Conservation (phyloP, 148 eudicot species). For the Salicornia ramosissima region DNA sequence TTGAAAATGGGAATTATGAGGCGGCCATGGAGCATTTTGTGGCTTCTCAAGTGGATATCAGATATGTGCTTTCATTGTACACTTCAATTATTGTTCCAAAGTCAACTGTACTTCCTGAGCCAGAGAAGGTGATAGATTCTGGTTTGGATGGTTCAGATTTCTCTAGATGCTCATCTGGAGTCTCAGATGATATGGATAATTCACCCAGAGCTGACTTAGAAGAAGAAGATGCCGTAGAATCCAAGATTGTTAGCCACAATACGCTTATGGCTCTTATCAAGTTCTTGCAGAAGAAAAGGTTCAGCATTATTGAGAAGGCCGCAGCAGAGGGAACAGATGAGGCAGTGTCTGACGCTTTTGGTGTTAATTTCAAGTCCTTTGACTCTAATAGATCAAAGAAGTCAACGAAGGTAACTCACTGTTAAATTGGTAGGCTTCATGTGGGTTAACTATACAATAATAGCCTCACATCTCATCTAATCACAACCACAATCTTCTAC, state of each 20-base stretch:
- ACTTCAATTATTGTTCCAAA: constrained; percentile 80
- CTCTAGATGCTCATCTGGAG: constrained; percentile 69
- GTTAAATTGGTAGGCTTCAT: not conserved
- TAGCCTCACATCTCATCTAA: not conserved
- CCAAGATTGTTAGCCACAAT: constrained; percentile 90
- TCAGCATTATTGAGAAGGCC: constrained; percentile 72
- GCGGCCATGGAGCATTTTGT: constrained; percentile 96
- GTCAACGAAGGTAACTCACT: constrained; percentile 57
- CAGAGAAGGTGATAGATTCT: constrained; percentile 67
- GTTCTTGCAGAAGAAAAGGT: constrained; percentile 89
- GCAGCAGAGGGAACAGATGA: constrained; percentile 96
- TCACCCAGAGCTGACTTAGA: constrained; percentile 47
- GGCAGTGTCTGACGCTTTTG: constrained; percentile 90
- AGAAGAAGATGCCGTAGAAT: constrained; percentile 64
- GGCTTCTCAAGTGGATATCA: constrained; percentile 93
- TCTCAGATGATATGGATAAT: constrained; percentile 88
- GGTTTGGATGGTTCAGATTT: constrained; percentile 56
- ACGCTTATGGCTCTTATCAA: constrained; percentile 89
- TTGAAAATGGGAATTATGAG: constrained; percentile 95
- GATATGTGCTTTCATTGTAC: constrained; percentile 84
- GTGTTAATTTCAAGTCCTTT: constrained; percentile 53
- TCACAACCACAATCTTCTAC: not conserved
- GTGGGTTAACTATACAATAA: not conserved
- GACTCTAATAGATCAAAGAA: constrained; percentile 54
- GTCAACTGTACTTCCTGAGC: constrained; percentile 61